phyloP scores from a whole-genome alignment of 345 rosid genomes.

The Jatropha curcas region DNA sequence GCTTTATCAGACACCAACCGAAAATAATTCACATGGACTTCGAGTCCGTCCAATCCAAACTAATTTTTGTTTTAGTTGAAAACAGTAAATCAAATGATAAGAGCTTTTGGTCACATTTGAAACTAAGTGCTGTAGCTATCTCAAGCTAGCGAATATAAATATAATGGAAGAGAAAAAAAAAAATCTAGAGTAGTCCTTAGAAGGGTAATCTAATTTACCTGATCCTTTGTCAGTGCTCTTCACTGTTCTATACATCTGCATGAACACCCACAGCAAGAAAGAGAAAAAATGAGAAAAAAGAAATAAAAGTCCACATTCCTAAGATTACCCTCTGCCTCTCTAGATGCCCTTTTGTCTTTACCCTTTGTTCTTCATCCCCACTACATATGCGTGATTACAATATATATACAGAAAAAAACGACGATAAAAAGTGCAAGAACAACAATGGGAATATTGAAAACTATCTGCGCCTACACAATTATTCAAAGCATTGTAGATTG shows the following conservation, averaged over 20 bases:
- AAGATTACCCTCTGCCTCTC: slow-evolving; percentile 26
- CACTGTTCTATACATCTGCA: slow-evolving; percentile 99
- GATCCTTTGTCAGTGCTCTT: slow-evolving; percentile 86
- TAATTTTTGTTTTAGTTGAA: slow-evolving; percentile 11
- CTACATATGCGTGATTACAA: slow-evolving; percentile 32
- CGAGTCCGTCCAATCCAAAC: slow-evolving; percentile 14
- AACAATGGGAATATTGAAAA: slow-evolving; percentile 20
- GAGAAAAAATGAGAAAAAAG: slow-evolving; percentile 19
- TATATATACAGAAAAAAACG: slow-evolving; percentile 15
- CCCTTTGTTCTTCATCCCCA: slow-evolving; percentile 35
- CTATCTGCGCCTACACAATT: neutral
- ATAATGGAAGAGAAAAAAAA: slow-evolving; percentile 12
- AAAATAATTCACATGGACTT: slow-evolving; percentile 22
- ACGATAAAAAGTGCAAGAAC: slow-evolving; percentile 27
- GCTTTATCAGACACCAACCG: slow-evolving; percentile 36
- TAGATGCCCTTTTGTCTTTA: slow-evolving; percentile 59
- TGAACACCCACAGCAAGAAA: slow-evolving; percentile 36
- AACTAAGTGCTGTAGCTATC: neutral
- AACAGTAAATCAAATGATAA: slow-evolving; percentile 31
- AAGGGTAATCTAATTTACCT: slow-evolving; percentile 45
- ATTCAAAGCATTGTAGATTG: slow-evolving; percentile 28
- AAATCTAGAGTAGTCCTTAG: too few relatives aligned
- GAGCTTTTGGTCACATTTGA: slow-evolving; percentile 16
- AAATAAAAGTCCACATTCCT: slow-evolving; percentile 34
- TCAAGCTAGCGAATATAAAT: slow-evolving; percentile 15